These are phyloP conservation scores for Eimeria necatrix DNA, from an alignment of 169 alveolate genomes.

Conservation along the genomic window DNA sequence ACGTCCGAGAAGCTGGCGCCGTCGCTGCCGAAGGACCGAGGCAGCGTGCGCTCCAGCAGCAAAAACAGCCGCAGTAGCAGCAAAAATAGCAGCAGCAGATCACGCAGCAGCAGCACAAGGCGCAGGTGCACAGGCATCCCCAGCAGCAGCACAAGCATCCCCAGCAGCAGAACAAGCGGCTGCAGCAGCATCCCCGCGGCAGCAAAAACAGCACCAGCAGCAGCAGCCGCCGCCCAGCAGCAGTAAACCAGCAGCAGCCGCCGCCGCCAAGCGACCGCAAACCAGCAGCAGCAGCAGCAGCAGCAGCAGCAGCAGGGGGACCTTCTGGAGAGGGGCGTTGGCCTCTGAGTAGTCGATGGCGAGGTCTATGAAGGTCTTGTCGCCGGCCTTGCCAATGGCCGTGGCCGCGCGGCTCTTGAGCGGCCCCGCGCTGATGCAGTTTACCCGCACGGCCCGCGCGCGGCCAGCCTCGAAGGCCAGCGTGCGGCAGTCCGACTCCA, in stretches of 20 bases:
- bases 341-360: slow-evolving; percentile 88
- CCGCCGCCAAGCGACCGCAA: not conserved
- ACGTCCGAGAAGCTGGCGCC: not conserved
- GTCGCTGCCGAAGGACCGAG: not conserved
- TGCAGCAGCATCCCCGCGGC: not conserved
- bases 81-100: not conserved
- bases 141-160: not conserved
- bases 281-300: not conserved
- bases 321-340: slow-evolving; percentile 85
- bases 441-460: slow-evolving; percentile 87
- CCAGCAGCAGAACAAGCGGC: not conserved
- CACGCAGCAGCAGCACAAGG: not conserved
- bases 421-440: slow-evolving; percentile 91
- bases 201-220: not conserved
- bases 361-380: slow-evolving; percentile 88
- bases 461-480: slow-evolving; percentile 88
- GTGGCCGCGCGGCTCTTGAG: slow-evolving; percentile 89
- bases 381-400: slow-evolving; percentile 84
- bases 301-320: not conserved
- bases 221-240: not conserved
- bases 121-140: not conserved
- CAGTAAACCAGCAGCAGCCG: not conserved
- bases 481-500: slow-evolving; percentile 89
- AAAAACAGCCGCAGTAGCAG: not conserved
- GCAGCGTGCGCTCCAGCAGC: not conserved